These are phyloP conservation scores for Aspergillus aculeatus DNA, from an alignment of 2,329 filamentous ascomycete genomes.

Conservation along the genomic window DNA sequence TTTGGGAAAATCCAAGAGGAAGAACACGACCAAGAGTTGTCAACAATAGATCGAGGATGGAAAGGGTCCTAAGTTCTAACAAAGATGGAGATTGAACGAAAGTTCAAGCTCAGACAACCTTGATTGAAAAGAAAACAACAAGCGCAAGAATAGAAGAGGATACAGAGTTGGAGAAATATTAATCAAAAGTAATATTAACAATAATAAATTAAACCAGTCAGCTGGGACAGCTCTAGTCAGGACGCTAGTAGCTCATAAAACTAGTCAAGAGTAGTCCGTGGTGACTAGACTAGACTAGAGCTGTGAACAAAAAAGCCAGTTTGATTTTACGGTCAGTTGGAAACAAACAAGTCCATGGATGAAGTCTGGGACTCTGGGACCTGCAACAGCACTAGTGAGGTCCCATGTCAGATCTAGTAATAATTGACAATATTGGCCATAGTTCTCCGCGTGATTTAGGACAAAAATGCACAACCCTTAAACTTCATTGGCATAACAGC, in stretches of 20 bases:
- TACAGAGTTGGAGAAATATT: neutral
- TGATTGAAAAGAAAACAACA: slow-evolving; percentile 3
- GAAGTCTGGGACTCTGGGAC: slow-evolving; percentile 14
- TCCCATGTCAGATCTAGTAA: slow-evolving; percentile 22
- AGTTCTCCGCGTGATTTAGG: neutral
- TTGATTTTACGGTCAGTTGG: slow-evolving; percentile 16
- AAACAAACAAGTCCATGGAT: slow-evolving; percentile 27
- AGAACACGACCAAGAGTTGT: slow-evolving; percentile 9
- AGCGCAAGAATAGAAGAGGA: slow-evolving; percentile 7
- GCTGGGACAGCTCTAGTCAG: slow-evolving; percentile 21
- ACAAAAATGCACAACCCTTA: slow-evolving; percentile 11
- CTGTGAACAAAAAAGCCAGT: slow-evolving; percentile 6
- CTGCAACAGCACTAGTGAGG: slow-evolving; percentile 20
- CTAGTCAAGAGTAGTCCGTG: slow-evolving; percentile 12
- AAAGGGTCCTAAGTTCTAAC: slow-evolving; percentile 11
- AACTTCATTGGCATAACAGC: slow-evolving; percentile 2
- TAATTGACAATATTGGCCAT: slow-evolving; percentile 21
- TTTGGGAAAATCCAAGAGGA: slow-evolving; percentile 10
- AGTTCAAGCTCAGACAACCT: slow-evolving; percentile 9
- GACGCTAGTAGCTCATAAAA: slow-evolving; percentile 14
- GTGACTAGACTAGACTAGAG: neutral
- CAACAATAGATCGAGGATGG: slow-evolving; percentile 5
- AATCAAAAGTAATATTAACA: slow-evolving; percentile 9
- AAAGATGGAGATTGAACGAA: slow-evolving; percentile 9
- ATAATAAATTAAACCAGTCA: slow-evolving; percentile 17